Evolutionary conservation across 2,329 filamentous ascomycete genomes (phyloP), one percentile per base, ranked within the genome.

Genomic region (Corynespora cassiicola): DNA sequence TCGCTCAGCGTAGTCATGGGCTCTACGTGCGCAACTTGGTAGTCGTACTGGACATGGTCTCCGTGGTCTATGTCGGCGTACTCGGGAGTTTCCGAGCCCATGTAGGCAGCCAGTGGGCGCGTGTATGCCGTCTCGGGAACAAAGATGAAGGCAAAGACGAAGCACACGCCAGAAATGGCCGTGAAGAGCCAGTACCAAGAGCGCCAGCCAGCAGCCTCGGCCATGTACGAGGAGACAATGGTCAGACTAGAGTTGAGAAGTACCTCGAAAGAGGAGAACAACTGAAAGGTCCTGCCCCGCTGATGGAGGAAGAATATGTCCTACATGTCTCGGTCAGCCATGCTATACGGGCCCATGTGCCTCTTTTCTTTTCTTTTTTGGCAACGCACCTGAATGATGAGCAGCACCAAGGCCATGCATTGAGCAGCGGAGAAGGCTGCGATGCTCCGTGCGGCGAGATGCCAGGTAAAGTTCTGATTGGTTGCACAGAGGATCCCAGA

Each of bases 241-340:
- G 33, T 36, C 16, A 45, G 20, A 19, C 32, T 40, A 12, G 32
- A 45, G 22, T 40, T 45, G 10, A 40, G 30, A 14, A 40, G 31
- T 1, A 39, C 36, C 10, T 45, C 42, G 7, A 36, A 36, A 6
- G 36, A 40, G 12, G 37, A 39, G 24, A 45, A 45, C 12, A 35
- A 22, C 19, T 40, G 36, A 25, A 45, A 41, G 3, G 36, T 37
- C 12, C 36, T 30, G 16, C 36, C 42, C 28, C 42, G 42, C 22
- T 45, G 36, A 14, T 45, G 42, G 4, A 45, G 32, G 27, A 45
- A 45, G 36, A 39, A 45, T 10, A 45, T 37, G 20, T 45, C 42
- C 42, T 30, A 16, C n/a, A 16, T n/a, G n/a, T n/a, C n/a, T n/a
- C n/a, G n/a, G n/a, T n/a, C n/a, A n/a, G n/a, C n/a, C n/a, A n/a